Conservation (phyloP, 164 flowering plant genomes). For the Berberis vulgaris region DNA sequence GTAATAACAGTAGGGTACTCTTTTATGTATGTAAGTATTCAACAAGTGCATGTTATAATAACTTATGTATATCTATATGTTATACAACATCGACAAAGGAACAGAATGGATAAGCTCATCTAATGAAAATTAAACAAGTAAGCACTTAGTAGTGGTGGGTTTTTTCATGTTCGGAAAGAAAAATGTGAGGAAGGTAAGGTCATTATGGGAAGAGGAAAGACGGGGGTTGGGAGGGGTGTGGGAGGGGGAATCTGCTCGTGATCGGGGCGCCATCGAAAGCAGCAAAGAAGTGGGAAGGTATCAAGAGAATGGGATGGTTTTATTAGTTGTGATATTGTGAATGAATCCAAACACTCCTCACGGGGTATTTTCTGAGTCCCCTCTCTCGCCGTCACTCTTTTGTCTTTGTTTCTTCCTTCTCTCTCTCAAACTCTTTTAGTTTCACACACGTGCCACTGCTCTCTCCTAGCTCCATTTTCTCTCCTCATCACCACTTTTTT, state of each 20-base stretch:
- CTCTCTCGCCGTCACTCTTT: background rate
- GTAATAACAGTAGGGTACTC: background rate
- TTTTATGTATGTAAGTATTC: background rate
- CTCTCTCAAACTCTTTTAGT: background rate
- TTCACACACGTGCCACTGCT: background rate
- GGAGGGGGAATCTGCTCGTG: slow-evolving; percentile 24
- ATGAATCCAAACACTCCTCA: slow-evolving; percentile 28
- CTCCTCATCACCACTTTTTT: background rate
- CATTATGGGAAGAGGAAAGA: background rate
- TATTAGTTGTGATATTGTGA: slow-evolving; percentile 13
- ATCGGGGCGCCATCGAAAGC: slow-evolving; percentile 43
- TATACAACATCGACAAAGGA: background rate
- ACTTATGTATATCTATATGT: too few species aligned
- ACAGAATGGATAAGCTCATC: too few species aligned
- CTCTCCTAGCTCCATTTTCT: background rate
- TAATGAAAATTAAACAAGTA: too few species aligned
- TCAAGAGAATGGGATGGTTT: slow-evolving; percentile 12
- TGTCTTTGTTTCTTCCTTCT: background rate
- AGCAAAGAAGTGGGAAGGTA: slow-evolving; percentile 21
- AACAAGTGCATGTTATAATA: too few species aligned
- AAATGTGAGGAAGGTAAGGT: background rate
- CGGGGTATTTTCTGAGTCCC: slow-evolving; percentile 29
- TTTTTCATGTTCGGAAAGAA: background rate
- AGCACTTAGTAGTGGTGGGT: background rate
- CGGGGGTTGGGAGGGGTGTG: slow-evolving; percentile 5